Percentiles rank a stretch among this genome's conserved stretches.
These are phyloP conservation scores for Daldinia sp. DNA, from an alignment of 2,329 filamentous ascomycete genomes.

Conservation along the genomic window DNA sequence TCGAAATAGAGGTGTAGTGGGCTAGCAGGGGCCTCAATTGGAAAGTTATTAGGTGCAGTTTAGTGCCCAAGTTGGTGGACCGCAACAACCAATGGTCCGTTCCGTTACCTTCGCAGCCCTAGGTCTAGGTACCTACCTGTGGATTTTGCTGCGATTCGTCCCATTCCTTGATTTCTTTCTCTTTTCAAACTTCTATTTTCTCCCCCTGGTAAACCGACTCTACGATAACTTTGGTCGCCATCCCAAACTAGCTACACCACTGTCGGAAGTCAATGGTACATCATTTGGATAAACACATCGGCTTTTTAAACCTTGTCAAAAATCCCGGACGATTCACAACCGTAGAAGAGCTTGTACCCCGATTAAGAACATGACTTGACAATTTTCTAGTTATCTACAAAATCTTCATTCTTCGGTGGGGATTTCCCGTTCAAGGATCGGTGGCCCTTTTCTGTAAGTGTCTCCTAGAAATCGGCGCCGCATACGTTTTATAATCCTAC, in stretches of 20 bases:
- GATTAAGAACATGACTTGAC: slow-evolving; percentile 26
- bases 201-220: slow-evolving; percentile 8
- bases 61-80: background rate
- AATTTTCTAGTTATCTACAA: slow-evolving; percentile 3
- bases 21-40: slow-evolving; percentile 1
- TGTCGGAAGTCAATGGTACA: slow-evolving; percentile 21
- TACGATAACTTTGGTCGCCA: slow-evolving; percentile 24
- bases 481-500: slow-evolving; percentile 13
- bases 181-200: slow-evolving; percentile 25
- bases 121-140: background rate
- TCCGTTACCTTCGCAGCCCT: slow-evolving; percentile 2
- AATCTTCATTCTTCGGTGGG: slow-evolving; percentile 25
- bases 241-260: slow-evolving; percentile 24
- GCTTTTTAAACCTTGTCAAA: slow-evolving; percentile 26
- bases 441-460: background rate
- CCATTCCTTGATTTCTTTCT: slow-evolving; percentile 29
- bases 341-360: slow-evolving; percentile 27
- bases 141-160: slow-evolving; percentile 22
- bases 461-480: slow-evolving; percentile 16
- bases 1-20: background rate
- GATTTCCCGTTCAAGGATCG: slow-evolving; percentile 30
- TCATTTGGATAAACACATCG: slow-evolving; percentile 41
- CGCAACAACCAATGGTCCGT: slow-evolving; percentile 1
- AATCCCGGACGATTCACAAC: slow-evolving; percentile 34
- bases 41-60: background rate